Conservation (phyloP, 441 rosid genomes). For the Sinapis alba region DNA sequence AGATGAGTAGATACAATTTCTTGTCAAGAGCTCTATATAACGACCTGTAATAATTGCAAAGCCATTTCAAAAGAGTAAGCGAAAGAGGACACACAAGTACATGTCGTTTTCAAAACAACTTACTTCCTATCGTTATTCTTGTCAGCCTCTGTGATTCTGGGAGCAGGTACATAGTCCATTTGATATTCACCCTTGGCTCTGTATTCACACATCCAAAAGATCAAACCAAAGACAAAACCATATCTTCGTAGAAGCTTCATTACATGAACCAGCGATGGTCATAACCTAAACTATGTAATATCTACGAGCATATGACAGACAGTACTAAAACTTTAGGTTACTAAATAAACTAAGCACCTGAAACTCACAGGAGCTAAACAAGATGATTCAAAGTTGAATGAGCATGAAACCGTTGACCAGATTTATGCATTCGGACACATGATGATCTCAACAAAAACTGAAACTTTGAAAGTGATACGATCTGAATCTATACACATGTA, state of each 20-base stretch:
- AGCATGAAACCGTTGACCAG: not conserved
- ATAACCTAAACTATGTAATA: not conserved
- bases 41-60: constrained; percentile 43
- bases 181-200: constrained; percentile 93
- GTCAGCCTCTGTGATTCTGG: constrained; percentile 86
- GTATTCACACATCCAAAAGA: constrained; percentile 35
- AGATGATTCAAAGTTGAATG: not conserved
- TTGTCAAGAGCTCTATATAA: constrained; percentile 76
- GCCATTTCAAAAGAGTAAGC: not conserved
- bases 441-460: not conserved
- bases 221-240: constrained; percentile 21
- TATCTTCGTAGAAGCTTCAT: constrained; percentile 1
- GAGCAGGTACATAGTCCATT: constrained; percentile 89
- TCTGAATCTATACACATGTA: not conserved
- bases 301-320: not conserved
- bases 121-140: constrained; percentile 77
- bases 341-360: not conserved
- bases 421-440: not conserved
- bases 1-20: constrained; percentile 80
- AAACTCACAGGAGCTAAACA: not conserved
- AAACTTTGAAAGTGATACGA: not conserved
- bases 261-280: not conserved
- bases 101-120: constrained; percentile 14
- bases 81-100: not conserved
- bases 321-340: not conserved